Base-by-base conservation (phyloP, 257 asterid species). In the Misopates orontium region DNA sequence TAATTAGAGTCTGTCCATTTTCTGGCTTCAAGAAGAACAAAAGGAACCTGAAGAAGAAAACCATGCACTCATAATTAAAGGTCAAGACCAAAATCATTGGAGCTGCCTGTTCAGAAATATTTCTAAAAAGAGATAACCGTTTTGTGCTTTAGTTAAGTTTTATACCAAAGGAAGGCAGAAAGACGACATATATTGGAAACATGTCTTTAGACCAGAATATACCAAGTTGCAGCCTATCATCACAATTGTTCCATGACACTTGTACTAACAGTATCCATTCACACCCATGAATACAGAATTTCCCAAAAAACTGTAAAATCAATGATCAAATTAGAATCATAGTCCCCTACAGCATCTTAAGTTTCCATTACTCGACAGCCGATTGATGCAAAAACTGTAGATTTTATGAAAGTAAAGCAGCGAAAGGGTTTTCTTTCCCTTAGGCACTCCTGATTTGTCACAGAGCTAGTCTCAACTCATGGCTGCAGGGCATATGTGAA, bases 11-110 rank as follows among this genome's bases (percentile, higher is more conserved):
- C 83, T 1, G 92, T 84, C 84, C 80, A 62, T 40, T 80, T 80
- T 60, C 83, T 89, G 18, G 68, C 73, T 64, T 87, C 95, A 71
- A 82, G 87, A 69, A 94, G 87, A 75, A 86, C 47, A 77, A 90
- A 94, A 1, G 97, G 97, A 75, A 90, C 99, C 97, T 94, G 85
- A 53, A 40, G 20, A 65, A 52, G 63, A 60, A 71, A 60, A 44
- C 25, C 49, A 56, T 32, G 42, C 70, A 61, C 9, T 13, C 25
- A 56, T 64, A 56, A 63, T 22, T 77, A 36, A 56, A 63, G 69
- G 41, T 19, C 56, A 72, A 47, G 53, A 70, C 68, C 68, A 41
- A 67, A 60, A 39, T 32, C 40, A 66, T 36, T 4, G 63, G 25
- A 45, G 44, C 57, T 39, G 53, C 54, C 39, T 12, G 42, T 20